phyloP scores from a whole-genome alignment of 345 rosid species.

The Camelina sativa region DNA sequence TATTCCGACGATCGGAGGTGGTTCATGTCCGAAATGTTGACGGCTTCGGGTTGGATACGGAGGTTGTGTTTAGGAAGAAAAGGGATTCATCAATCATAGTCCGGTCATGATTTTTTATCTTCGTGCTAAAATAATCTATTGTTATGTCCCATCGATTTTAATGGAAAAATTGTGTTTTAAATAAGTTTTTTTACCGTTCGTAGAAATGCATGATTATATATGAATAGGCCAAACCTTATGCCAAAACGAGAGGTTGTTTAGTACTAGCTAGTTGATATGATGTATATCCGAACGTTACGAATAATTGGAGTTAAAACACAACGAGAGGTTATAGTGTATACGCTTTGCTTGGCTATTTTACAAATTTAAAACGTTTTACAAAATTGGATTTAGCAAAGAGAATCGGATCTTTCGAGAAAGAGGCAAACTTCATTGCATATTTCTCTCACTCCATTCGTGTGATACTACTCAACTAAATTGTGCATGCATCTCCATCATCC shows the following conservation, averaged over 20 bases:
- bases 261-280: too few species aligned
- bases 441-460: neutral
- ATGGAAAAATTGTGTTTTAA: too few species aligned
- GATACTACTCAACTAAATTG: neutral
- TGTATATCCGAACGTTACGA: too few species aligned
- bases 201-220: neutral
- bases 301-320: neutral
- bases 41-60: constrained; percentile 90
- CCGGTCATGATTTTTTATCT: neutral
- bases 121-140: neutral
- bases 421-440: neutral
- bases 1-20: constrained; percentile 65
- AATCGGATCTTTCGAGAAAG: neutral
- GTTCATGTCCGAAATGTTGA: constrained; percentile 67
- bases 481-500: neutral
- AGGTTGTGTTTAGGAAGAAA: constrained; percentile 69
- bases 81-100: neutral
- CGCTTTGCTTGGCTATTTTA: neutral
- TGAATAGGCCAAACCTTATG: constrained; percentile 11
- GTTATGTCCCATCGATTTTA: neutral
- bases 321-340: neutral
- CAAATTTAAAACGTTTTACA: neutral
- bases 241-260: neutral
- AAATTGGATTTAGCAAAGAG: neutral
- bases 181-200: too few species aligned